phyloP scores from a whole-genome alignment of 352 stramenopile genomes.

The Blastocystis sp. region DNA sequence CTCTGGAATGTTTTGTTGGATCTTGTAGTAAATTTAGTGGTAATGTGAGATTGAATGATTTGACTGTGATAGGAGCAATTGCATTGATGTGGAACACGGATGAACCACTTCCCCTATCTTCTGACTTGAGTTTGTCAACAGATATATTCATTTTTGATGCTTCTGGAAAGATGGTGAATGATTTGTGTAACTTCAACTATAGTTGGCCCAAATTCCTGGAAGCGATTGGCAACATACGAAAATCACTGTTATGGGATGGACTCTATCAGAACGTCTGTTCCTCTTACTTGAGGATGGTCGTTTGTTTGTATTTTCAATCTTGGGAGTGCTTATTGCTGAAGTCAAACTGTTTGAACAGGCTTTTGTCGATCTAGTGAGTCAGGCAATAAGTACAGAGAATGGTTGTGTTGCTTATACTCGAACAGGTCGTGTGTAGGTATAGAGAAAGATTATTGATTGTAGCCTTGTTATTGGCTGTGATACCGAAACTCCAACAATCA shows the following conservation, averaged over 20 bases:
- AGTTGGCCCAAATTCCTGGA: constrained; percentile 38
- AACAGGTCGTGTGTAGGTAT: constrained; percentile 13
- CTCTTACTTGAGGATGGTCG: constrained; percentile 57
- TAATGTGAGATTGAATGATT: background rate
- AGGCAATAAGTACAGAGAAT: background rate
- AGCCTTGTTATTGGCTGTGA: constrained; percentile 31
- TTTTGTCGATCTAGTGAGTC: constrained; percentile 43
- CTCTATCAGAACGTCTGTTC: constrained; percentile 41
- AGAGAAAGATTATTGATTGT: background rate
- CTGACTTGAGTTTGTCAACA: constrained; percentile 14
- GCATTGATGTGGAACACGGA: constrained; percentile 51
- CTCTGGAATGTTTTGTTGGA: constrained; percentile 30
- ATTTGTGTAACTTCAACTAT: background rate
- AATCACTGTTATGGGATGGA: constrained; percentile 39
- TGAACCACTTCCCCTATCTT: constrained; percentile 21
- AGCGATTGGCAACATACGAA: constrained; percentile 25
- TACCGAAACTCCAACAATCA: background rate
- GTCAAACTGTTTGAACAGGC: constrained; percentile 45
- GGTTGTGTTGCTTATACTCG: constrained; percentile 23
- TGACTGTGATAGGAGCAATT: constrained; percentile 34
- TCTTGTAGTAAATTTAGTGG: constrained; percentile 29
- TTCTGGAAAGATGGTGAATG: background rate
- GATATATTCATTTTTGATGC: constrained; percentile 63
- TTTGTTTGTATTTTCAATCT: constrained; percentile 10
- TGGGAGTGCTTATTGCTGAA: background rate